Evolutionary conservation across 2,329 filamentous ascomycete species (phyloP), one percentile per base, ranked within the genome.

Genomic region (Juglanconis juglandina): DNA sequence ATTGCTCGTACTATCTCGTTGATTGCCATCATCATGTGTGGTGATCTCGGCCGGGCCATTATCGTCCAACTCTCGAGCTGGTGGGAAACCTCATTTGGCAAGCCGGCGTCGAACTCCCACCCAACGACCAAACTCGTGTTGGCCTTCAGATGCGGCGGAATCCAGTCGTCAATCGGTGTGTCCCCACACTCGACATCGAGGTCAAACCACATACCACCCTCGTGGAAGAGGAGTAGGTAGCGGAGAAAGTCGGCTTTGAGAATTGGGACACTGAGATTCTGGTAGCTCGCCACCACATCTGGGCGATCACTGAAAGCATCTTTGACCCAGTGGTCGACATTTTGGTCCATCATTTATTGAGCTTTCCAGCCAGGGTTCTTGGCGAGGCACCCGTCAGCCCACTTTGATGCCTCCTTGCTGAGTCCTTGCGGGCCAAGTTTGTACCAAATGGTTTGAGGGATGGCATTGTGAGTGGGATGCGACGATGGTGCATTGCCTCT

Each of bases 41-140:
- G 59, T 9, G 56, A 61, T 2, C 59, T 42, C 3, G 68, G 67
- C 33, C 52, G 53, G 3, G 67, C 60, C 58, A 67, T 60, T 55
- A 68, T 66, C 14, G 62, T 63, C 65, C 66, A 69, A 7, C 59
- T 66, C 17, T 58, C 59, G 35, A 68, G 64, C 58, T 68, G 61
- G 10, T 63, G 64, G 10, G 63, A 35, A 53, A 68, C 61, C 32
- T 66, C 47, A 35, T 64, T 58, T 24, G 52, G 54, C 62, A 63
- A 68, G 13, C 65, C 63, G 2, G 56, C 61, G 37, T 56, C 53
- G 44, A 56, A 56, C 7, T 57, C 55, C 55, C 46, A 57, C 17
- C 46, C 47, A 11, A 57, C 55, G 9, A 50, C 34, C 13, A 57
- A 17, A 2, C 34, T 30, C 13, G 37, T 42, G 30, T 57, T 44